Evolutionary conservation across 2,329 filamentous ascomycete genomes (phyloP), one percentile per base, ranked within the genome.

Genomic region (Microthyrium microscopicum): DNA sequence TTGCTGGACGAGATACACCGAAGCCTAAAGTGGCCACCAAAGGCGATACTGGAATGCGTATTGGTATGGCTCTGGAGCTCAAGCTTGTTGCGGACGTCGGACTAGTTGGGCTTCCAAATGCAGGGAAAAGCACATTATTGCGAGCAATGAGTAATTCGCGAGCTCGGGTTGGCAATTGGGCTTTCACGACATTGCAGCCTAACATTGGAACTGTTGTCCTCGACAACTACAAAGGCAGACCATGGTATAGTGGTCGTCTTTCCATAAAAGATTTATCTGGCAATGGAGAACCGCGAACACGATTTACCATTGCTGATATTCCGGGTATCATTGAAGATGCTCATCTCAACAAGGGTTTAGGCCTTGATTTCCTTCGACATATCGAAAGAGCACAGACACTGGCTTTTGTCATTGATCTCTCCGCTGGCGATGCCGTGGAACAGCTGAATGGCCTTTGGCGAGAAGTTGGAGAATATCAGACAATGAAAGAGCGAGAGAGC

Each of bases 121-220:
- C 87, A 4, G 89, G 89, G 6, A 98, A 98, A 57, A 91, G 81
- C 50, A 95, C 89, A 0, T 66, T 98, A 2, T 67, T 95, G 12
- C 75, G 89, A 13, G 77, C 85, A 3, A 61, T 98, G 45, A 92
- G 77, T 46, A 85, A 85, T 52, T 91, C 81, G 51, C 77, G 84
- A 39, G 82, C 89, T 2, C 72, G 89, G 25, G 74, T 98, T 4
- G 89, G 89, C 26, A 76, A 80, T 51, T 98, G 89, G 89, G 87
- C 84, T 7, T 98, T 98, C 53, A 98, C 89, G 3, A 98, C 89
- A 0, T 64, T 98, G 6, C 77, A 85, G 44, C 89, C 89, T 3
- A 94, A 92, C 44, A 91, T 98, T 35, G 89, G 89, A 32, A 98
- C 89, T 1, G 83, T 98, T 5, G 77, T 95, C 11, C 68, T 98